Percentiles rank a stretch among this genome's conserved stretches.
These are phyloP conservation scores for Saturnispora dispora DNA, from an alignment of 805 yeast species.

Conservation along the genomic window DNA sequence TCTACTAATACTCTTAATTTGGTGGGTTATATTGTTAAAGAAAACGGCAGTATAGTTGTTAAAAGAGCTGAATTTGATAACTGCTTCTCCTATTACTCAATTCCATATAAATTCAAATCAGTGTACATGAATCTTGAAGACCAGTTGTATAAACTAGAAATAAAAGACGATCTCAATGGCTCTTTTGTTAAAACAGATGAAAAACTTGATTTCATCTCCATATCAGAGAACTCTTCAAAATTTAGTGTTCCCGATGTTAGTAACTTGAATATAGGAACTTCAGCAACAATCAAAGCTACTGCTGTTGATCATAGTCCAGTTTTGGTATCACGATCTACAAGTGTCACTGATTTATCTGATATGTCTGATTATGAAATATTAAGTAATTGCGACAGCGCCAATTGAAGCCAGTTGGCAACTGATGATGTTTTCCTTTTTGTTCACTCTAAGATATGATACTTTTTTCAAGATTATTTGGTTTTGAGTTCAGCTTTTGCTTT, in stretches of 20 bases:
- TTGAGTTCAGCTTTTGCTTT: neutral
- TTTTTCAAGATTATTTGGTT: neutral
- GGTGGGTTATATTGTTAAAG: neutral
- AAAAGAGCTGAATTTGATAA: neutral
- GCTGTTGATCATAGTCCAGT: constrained; percentile 1
- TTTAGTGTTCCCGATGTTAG: neutral
- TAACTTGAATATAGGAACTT: neutral
- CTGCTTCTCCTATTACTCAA: neutral
- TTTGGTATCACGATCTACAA: neutral
- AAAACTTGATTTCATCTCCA: neutral
- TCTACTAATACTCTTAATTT: neutral
- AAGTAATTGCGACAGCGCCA: neutral
- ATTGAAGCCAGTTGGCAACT: neutral
- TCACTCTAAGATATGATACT: neutral
- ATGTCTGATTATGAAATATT: constrained; percentile 7
- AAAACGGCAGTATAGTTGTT: neutral
- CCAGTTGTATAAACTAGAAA: constrained; percentile 2
- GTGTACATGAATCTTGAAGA: neutral
- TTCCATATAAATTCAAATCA: neutral
- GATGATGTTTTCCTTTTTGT: neutral
- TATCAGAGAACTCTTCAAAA: neutral
- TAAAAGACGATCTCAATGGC: constrained; percentile 1
- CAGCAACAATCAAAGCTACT: neutral
- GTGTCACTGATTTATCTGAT: neutral
- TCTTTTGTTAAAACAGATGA: neutral